phyloP scores from a whole-genome alignment of 352 stramenopile genomes.

The Achlya hypogyna region DNA sequence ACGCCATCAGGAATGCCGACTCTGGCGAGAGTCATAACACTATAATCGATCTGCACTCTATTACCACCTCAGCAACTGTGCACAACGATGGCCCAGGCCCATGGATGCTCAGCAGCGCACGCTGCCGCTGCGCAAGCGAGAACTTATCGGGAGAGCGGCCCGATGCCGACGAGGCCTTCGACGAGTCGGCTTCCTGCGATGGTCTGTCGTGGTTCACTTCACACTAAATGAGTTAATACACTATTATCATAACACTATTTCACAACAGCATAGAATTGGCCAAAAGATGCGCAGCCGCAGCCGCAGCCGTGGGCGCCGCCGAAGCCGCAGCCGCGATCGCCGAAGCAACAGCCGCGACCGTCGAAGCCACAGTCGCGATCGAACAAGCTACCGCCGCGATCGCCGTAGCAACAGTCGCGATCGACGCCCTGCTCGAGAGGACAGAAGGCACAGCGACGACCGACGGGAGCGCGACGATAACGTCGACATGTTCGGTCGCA shows the following conservation, averaged over 20 bases:
- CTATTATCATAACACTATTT: no score
- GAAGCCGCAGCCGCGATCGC: conserved; percentile 6
- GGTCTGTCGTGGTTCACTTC: no score
- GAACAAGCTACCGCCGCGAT: no score
- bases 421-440: not conserved
- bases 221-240: not conserved
- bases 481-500: not conserved
- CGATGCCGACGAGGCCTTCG: no score
- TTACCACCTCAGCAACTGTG: no score
- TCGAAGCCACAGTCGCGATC: not conserved
- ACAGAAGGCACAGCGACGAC: not conserved
- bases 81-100: no score
- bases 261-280: no score
- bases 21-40: not conserved
- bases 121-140: no score
- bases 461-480: not conserved
- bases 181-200: no score
- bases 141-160: no score
- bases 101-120: no score
- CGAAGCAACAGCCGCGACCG: conserved; percentile 8
- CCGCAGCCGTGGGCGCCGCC: conserved; percentile 22
- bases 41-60: no score
- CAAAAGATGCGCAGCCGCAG: conserved; percentile 19
- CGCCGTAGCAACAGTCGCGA: conserved; percentile 20
- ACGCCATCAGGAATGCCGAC: not conserved